These are phyloP conservation scores for Serendipita sp. DNA, from an alignment of 768 basidiomycete species.

Conservation along the genomic window DNA sequence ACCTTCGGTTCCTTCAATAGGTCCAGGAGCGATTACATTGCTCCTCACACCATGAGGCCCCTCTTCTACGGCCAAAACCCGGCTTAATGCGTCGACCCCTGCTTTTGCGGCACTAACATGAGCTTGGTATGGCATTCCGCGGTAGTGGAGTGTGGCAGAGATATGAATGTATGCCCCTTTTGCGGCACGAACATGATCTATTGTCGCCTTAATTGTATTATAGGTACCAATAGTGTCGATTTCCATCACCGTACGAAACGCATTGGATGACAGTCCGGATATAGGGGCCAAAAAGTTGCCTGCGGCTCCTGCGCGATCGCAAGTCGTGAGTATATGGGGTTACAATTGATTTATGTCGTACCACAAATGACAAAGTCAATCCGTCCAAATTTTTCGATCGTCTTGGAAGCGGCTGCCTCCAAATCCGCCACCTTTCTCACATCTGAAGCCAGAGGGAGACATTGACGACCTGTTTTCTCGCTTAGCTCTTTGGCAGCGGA, in stretches of 20 bases:
- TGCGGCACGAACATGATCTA: constrained; percentile 50
- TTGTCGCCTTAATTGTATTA: constrained; percentile 87
- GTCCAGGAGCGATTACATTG: constrained; percentile 72
- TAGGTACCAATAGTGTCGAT: constrained; percentile 90
- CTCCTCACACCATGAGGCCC: constrained; percentile 88
- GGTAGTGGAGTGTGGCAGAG: constrained; percentile 76
- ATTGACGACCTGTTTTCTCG: constrained; percentile 47
- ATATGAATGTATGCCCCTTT: constrained; percentile 80
- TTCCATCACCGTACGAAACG: constrained; percentile 81
- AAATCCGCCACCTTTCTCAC: constrained; percentile 65
- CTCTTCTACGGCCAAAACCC: constrained; percentile 81
- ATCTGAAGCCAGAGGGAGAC: constrained; percentile 62
- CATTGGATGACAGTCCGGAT: constrained; percentile 68
- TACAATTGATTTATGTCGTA: constrained; percentile 19
- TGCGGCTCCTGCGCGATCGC: constrained; percentile 50
- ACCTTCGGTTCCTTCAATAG: constrained; percentile 62
- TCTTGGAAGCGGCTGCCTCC: constrained; percentile 54
- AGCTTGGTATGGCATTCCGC: constrained; percentile 74
- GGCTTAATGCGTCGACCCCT: constrained; percentile 75
- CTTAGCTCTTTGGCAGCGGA: constrained; percentile 57
- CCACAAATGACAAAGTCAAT: constrained; percentile 95
- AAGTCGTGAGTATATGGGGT: no score
- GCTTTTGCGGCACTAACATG: constrained; percentile 95
- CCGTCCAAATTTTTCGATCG: constrained; percentile 60
- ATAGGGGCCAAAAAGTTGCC: constrained; percentile 92